A percentile compares a stretch with the other conserved stretches of the same genome.
phyloP scores from a whole-genome alignment of 148 eudicot genomes.

The Spergularia bocconei region DNA sequence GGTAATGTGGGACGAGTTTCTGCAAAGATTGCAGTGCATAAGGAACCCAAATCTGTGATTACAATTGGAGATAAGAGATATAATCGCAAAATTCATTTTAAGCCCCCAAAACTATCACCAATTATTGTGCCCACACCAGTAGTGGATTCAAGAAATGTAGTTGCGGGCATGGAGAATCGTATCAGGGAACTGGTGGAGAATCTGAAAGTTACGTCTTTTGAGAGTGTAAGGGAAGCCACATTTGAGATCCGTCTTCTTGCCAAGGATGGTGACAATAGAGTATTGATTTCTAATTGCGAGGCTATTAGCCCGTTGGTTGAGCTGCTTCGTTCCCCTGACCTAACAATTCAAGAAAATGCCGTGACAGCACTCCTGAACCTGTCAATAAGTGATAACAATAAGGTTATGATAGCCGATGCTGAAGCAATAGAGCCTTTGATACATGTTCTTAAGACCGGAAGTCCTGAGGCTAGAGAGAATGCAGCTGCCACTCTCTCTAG shows the following conservation, averaged over 20 bases:
- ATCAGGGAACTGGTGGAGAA: conserved; percentile 55
- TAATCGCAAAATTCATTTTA: conserved; percentile 45
- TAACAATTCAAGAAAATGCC: conserved; percentile 61
- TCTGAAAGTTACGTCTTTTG: conserved; percentile 47
- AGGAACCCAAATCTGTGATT: conserved; percentile 38
- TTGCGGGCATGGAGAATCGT: conserved; percentile 46
- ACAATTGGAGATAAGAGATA: conserved; percentile 39
- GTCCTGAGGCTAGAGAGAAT: conserved; percentile 79
- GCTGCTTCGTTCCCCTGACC: conserved; percentile 59
- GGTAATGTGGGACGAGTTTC: conserved; percentile 33
- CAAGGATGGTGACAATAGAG: conserved; percentile 68
- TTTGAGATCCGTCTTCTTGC: conserved; percentile 65
- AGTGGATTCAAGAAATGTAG: conserved; percentile 42
- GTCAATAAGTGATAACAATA: conserved; percentile 81
- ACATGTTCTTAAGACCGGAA: conserved; percentile 74
- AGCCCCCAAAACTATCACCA: conserved; percentile 48
- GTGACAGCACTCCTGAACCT: conserved; percentile 86
- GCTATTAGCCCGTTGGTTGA: conserved; percentile 56
- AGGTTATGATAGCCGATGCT: conserved; percentile 62
- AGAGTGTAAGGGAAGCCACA: conserved; percentile 57
- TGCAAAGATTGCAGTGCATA: conserved; percentile 25
- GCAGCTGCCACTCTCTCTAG: conserved; percentile 84
- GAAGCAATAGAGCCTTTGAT: conserved; percentile 73
- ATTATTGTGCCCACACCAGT: conserved; percentile 43
- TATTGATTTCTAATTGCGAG: conserved; percentile 62